These are phyloP conservation scores for Exophiala spinifera DNA, from an alignment of 2,329 filamentous ascomycete species.

Conservation along the genomic window DNA sequence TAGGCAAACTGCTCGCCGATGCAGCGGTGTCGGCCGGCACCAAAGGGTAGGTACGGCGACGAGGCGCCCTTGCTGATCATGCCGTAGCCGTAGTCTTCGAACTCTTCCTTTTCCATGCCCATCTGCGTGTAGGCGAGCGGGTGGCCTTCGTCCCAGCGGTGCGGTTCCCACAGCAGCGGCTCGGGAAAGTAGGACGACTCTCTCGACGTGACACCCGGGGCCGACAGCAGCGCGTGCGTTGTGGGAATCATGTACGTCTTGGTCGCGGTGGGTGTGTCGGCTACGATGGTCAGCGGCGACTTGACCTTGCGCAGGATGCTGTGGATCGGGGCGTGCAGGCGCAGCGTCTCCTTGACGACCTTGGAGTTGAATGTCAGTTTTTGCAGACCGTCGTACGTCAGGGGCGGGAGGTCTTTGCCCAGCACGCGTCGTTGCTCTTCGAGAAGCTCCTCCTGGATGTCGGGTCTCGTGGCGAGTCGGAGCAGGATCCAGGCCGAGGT, in stretches of 20 bases:
- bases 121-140: conserved; percentile 49
- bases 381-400: conserved; percentile 59
- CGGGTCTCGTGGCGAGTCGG: conserved; percentile 66
- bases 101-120: conserved; percentile 61
- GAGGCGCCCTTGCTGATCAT: conserved; percentile 85
- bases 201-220: conserved; percentile 75
- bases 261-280: conserved; percentile 63
- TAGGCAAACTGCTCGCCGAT: conserved; percentile 98
- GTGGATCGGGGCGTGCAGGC: conserved; percentile 69
- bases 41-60: conserved; percentile 91
- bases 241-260: conserved; percentile 72
- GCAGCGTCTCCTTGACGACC: conserved; percentile 69
- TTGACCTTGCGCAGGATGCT: conserved; percentile 71
- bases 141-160: conserved; percentile 74
- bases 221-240: conserved; percentile 75
- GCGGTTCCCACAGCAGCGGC: conserved; percentile 79
- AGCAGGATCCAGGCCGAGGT: conserved; percentile 76
- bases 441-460: conserved; percentile 68
- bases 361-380: conserved; percentile 60
- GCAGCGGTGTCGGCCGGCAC: conserved; percentile 86
- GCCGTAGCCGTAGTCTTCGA: conserved; percentile 91
- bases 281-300: conserved; percentile 57
- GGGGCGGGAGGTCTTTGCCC: conserved; percentile 52
- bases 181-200: conserved; percentile 76
- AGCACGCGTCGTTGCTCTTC: conserved; percentile 61